A percentile compares a stretch with the other conserved stretches of the same genome.
Conservation (phyloP, 2,329 filamentous ascomycete species). For the Diaporthe sp. region DNA sequence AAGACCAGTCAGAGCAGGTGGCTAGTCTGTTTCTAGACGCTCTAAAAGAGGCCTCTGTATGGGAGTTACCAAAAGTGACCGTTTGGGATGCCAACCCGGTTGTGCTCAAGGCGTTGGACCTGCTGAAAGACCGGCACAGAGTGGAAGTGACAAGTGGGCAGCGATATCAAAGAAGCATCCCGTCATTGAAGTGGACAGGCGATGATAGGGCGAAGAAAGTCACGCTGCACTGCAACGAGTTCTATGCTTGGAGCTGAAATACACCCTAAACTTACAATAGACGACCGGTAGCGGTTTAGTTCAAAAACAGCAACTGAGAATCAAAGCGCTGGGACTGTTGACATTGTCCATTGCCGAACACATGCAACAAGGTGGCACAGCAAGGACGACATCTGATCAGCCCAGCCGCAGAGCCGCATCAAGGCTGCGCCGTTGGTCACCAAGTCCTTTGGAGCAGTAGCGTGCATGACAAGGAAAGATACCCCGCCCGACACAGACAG, state of each 20-base stretch:
- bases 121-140: not conserved
- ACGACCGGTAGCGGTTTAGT: no score
- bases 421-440: not conserved
- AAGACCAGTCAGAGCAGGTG: not conserved
- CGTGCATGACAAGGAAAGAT: not conserved
- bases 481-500: not conserved
- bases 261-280: no score
- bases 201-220: not conserved
- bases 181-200: conserved; percentile 5
- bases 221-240: not conserved
- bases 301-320: not conserved
- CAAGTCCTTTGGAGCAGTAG: not conserved
- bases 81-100: not conserved
- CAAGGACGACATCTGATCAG: not conserved
- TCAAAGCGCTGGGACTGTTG: not conserved
- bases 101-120: not conserved
- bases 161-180: conserved; percentile 2
- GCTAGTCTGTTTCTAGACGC: not conserved
- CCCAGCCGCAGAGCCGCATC: not conserved
- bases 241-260: conserved; percentile 7
- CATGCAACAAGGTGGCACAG: not conserved
- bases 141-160: not conserved
- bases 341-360: no score
- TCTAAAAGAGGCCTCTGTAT: not conserved
- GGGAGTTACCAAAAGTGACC: conserved; percentile 1